Evolutionary conservation across 1,284 basidiomycete species (phyloP).

Genomic region (Sanghuangporus sanghuang): DNA sequence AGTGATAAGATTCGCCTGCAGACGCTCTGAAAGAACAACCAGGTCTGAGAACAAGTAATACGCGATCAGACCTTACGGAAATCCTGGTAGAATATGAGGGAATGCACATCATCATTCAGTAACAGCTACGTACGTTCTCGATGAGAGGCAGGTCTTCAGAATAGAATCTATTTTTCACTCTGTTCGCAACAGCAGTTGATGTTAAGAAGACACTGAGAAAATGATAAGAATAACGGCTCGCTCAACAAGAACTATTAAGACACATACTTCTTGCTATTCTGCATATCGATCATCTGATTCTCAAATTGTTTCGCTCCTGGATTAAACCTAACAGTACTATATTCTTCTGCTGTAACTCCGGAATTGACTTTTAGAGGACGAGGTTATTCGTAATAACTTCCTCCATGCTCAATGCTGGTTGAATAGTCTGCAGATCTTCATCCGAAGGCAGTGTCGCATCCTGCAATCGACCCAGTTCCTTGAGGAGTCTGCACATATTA

Average conservation of each 20-base stretch:
- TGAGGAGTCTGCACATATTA: too few relatives aligned
- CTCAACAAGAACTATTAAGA: not conserved
- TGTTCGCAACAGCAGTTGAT: slow-evolving; percentile 63
- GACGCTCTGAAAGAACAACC: slow-evolving; percentile 41
- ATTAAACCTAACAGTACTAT: too few relatives aligned
- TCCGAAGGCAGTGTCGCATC: too few relatives aligned
- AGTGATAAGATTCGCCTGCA: slow-evolving; percentile 58
- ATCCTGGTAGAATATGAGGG: slow-evolving; percentile 7
- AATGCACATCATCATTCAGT: not conserved
- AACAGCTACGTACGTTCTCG: slow-evolving; percentile 55
- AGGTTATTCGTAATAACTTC: too few relatives aligned
- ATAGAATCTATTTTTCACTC: slow-evolving; percentile 64
- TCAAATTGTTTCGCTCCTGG: slow-evolving; percentile 71
- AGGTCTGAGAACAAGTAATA: slow-evolving; percentile 26
- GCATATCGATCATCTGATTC: slow-evolving; percentile 69
- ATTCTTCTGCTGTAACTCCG: too few relatives aligned
- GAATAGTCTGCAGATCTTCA: too few relatives aligned
- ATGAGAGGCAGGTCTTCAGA: slow-evolving; percentile 57
- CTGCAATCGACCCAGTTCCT: too few relatives aligned
- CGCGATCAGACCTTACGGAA: slow-evolving; percentile 41
- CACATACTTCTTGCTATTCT: slow-evolving; percentile 72
- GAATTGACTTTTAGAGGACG: too few relatives aligned
- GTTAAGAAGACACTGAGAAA: slow-evolving; percentile 60
- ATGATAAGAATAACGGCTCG: slow-evolving; percentile 5
- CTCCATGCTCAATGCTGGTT: too few relatives aligned